Percentiles rank a stretch among this genome's conserved stretches.
Conservation (phyloP, 306 rosid genomes). For the Senna tora region DNA sequence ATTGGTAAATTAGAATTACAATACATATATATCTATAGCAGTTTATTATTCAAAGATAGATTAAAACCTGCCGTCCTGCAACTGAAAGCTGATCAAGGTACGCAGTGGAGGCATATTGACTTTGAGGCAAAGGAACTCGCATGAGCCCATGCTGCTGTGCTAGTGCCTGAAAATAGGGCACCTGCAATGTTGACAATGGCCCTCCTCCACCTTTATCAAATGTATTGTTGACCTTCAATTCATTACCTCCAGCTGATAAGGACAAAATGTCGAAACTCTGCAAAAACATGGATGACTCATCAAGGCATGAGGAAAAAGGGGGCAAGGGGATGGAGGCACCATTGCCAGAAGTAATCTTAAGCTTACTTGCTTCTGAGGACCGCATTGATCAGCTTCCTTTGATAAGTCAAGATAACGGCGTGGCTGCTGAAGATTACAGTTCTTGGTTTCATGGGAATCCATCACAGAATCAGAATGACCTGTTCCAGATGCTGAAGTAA, state of each 20-base stretch:
- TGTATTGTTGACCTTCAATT: slow-evolving; percentile 43
- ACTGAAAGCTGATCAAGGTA: slow-evolving; percentile 53
- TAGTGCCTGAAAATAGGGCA: slow-evolving; percentile 53
- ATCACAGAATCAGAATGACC: slow-evolving; percentile 25
- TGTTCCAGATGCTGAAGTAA: slow-evolving; percentile 37
- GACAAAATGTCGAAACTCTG: slow-evolving; percentile 72
- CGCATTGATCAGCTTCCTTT: slow-evolving; percentile 30
- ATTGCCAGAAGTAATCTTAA: slow-evolving; percentile 20
- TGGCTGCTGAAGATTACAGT: slow-evolving; percentile 43
- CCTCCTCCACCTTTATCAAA: slow-evolving; percentile 46
- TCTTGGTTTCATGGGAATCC: slow-evolving; percentile 41
- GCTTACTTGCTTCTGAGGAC: slow-evolving; percentile 64
- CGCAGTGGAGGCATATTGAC: slow-evolving; percentile 48
- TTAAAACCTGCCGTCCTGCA: slow-evolving; percentile 60
- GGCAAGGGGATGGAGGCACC: slow-evolving; percentile 12
- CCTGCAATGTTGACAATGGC: slow-evolving; percentile 51
- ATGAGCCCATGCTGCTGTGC: slow-evolving; percentile 48
- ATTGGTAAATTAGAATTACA: neutral
- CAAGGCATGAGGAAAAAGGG: slow-evolving; percentile 27
- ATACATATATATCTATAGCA: slow-evolving; percentile 13
- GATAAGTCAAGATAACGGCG: slow-evolving; percentile 46
- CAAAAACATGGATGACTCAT: slow-evolving; percentile 37
- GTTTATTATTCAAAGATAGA: slow-evolving; percentile 14
- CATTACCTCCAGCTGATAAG: slow-evolving; percentile 54
- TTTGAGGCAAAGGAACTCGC: slow-evolving; percentile 52